phyloP scores from a whole-genome alignment of 441 rosid genomes.

The Melianthus villosus region DNA sequence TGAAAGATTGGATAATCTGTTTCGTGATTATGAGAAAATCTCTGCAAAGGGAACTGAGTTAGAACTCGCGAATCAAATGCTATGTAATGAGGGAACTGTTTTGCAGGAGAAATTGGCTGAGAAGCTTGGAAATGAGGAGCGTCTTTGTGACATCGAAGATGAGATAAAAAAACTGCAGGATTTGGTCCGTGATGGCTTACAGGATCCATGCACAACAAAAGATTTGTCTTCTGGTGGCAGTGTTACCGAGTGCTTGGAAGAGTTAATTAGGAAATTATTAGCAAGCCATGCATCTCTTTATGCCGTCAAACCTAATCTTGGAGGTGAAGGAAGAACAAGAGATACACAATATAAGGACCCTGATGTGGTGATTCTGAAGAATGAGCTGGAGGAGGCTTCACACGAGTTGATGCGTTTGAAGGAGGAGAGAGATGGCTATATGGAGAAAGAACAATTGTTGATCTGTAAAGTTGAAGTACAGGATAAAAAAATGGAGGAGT shows the following conservation, averaged over 20 bases:
- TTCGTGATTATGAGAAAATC: slow-evolving; percentile 29
- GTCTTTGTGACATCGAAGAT: slow-evolving; percentile 25
- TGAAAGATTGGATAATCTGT: slow-evolving; percentile 44
- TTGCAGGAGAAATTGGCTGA: slow-evolving; percentile 43
- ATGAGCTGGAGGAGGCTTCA: slow-evolving; percentile 59
- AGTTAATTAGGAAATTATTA: slow-evolving; percentile 48
- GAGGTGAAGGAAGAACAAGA: slow-evolving; percentile 22
- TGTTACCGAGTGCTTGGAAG: slow-evolving; percentile 48
- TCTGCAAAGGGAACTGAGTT: slow-evolving; percentile 27
- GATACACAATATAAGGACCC: slow-evolving; percentile 26
- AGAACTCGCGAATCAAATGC: slow-evolving; percentile 42
- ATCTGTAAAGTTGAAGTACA: slow-evolving; percentile 47
- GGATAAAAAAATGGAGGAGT: slow-evolving; percentile 36
- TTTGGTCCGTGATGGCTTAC: slow-evolving; percentile 45
- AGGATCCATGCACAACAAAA: slow-evolving; percentile 31
- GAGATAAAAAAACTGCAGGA: slow-evolving; percentile 41
- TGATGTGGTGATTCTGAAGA: slow-evolving; percentile 31
- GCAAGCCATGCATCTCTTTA: slow-evolving; percentile 27
- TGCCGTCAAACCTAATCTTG: slow-evolving; percentile 19
- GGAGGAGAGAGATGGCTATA: slow-evolving; percentile 58
- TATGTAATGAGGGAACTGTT: slow-evolving; percentile 33
- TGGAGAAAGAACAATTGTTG: slow-evolving; percentile 48
- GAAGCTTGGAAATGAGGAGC: slow-evolving; percentile 38
- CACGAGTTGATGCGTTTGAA: slow-evolving; percentile 34
- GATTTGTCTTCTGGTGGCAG: slow-evolving; percentile 29